Conservation (phyloP, 1,284 basidiomycete genomes). For the Abortiporus biennis region DNA sequence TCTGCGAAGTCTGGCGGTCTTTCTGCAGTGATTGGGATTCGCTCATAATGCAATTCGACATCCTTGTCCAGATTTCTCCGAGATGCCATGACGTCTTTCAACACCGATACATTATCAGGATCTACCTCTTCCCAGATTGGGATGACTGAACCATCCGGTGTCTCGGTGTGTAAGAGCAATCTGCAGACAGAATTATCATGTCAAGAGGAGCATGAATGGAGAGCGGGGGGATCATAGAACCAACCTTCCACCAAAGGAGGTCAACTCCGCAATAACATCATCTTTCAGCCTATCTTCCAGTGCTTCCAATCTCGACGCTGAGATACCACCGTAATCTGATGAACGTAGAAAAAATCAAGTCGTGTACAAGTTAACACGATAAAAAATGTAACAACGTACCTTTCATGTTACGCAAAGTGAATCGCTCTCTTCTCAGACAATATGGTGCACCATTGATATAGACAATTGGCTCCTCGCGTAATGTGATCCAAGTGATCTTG, state of each 20-base stretch:
- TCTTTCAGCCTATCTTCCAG: slow-evolving; percentile 89
- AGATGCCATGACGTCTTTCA: slow-evolving; percentile 87
- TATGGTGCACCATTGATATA: slow-evolving; percentile 89
- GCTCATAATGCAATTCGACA: slow-evolving; percentile 71
- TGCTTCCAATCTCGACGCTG: slow-evolving; percentile 78
- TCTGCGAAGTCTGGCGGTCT: slow-evolving; percentile 66
- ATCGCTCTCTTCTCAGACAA: slow-evolving; percentile 73
- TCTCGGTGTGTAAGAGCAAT: slow-evolving; percentile 88
- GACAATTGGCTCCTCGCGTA: slow-evolving; percentile 92
- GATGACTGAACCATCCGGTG: slow-evolving; percentile 81
- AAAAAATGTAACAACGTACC: slow-evolving; percentile 31
- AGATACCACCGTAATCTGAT: slow-evolving; percentile 89
- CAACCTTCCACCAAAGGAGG: slow-evolving; percentile 77
- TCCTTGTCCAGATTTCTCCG: slow-evolving; percentile 36
- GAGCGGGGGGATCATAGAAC: slow-evolving; percentile 16
- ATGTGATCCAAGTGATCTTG: slow-evolving; percentile 85
- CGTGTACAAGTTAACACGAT: not conserved
- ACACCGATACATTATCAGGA: slow-evolving; percentile 72
- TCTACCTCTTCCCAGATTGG: slow-evolving; percentile 95
- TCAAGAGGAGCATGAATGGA: no score
- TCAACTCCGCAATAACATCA: slow-evolving; percentile 84
- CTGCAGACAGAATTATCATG: slow-evolving; percentile 29
- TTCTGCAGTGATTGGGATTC: slow-evolving; percentile 90
- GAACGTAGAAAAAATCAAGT: slow-evolving; percentile 4
- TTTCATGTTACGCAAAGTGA: slow-evolving; percentile 84